Evolutionary conservation across 2,329 filamentous ascomycete species (phyloP).

Genomic region (Paecilomyces fulvus): DNA sequence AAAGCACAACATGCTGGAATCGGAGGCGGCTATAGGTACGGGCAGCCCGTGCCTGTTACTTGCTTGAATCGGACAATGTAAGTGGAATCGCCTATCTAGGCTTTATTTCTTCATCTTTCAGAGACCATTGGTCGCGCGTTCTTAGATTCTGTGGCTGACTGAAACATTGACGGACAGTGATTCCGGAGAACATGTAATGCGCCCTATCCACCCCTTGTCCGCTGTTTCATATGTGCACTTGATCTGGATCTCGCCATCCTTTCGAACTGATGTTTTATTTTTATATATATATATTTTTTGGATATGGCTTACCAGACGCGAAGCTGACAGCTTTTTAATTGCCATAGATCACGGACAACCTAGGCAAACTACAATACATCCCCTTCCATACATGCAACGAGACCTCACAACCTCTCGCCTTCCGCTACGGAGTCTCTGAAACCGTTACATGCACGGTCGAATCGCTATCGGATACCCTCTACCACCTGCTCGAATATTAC

Average conservation of each 20-base stretch:
- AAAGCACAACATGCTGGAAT: conserved; percentile 11
- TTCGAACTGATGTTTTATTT: not conserved
- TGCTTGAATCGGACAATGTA: conserved; percentile 68
- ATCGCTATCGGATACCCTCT: conserved; percentile 44
- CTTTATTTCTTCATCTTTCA: not conserved
- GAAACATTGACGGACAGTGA: conserved; percentile 11
- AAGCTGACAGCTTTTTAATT: not conserved
- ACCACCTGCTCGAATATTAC: conserved; percentile 69
- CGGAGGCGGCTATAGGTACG: conserved; percentile 37
- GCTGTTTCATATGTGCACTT: conserved; percentile 1
- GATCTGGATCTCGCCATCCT: not conserved
- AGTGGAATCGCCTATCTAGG: conserved; percentile 23
- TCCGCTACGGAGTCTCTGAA: conserved; percentile 66
- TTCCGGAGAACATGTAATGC: conserved; percentile 23
- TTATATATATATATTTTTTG: too few relatives aligned
- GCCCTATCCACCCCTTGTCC: not conserved
- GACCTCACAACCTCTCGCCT: conserved; percentile 70
- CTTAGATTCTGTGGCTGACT: conserved; percentile 3
- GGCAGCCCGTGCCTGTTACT: conserved; percentile 59
- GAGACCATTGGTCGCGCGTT: not conserved
- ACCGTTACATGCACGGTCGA: conserved; percentile 53
- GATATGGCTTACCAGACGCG: not conserved
- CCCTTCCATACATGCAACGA: conserved; percentile 89
- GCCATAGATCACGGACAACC: conserved; percentile 58
- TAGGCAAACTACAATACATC: conserved; percentile 81